Evolutionary conservation across 169 alveolate genomes (phyloP).

Genomic region (Eimeria necatrix): DNA sequence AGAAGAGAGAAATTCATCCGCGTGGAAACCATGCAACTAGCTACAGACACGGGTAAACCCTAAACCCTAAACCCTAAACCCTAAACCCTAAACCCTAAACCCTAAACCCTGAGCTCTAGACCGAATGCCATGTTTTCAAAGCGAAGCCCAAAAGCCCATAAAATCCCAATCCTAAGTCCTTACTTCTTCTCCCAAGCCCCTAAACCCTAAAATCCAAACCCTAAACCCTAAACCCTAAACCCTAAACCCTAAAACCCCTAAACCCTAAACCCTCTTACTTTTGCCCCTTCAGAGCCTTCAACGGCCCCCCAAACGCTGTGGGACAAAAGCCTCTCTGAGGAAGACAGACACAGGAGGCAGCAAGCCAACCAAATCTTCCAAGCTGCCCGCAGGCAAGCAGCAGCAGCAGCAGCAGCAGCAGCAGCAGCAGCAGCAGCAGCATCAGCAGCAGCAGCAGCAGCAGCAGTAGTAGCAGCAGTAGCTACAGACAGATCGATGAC

Average conservation of each 20-base stretch:
- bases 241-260: slow-evolving; percentile 26
- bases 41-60: slow-evolving; percentile 1
- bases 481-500: too few relatives aligned
- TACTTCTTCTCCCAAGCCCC: neutral
- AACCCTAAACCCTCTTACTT: neutral
- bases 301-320: neutral
- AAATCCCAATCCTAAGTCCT: slow-evolving; percentile 1
- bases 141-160: neutral
- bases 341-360: neutral
- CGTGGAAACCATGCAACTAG: slow-evolving; percentile 3
- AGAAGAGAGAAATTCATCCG: slow-evolving; percentile 13
- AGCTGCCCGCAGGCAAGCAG: neutral
- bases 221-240: slow-evolving; percentile 12
- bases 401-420: too few relatives aligned
- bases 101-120: neutral
- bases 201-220: neutral
- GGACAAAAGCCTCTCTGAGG: slow-evolving; percentile 20
- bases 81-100: neutral
- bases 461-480: too few relatives aligned
- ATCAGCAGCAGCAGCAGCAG: too few relatives aligned
- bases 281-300: neutral
- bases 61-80: slow-evolving; percentile 48
- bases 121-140: too few relatives aligned
- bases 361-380: neutral
- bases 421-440: too few relatives aligned